Evolutionary conservation across 164 flowering plant genomes (phyloP).

Genomic region (Magnolia sinica): DNA sequence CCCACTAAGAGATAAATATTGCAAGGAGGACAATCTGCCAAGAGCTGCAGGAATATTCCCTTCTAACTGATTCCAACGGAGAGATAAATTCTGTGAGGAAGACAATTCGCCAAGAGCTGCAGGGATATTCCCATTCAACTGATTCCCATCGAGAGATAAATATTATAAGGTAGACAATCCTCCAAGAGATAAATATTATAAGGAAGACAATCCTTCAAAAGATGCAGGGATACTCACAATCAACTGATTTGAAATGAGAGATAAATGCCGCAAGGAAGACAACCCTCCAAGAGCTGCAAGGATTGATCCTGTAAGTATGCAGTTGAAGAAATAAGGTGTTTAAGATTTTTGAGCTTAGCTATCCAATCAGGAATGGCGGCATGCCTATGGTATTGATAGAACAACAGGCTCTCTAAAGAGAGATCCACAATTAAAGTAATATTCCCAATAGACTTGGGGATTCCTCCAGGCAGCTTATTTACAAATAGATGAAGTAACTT

Average conservation of each 20-base stretch:
- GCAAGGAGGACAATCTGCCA: no score
- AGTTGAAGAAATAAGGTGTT: neutral
- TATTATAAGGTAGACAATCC: no score
- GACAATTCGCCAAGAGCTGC: neutral
- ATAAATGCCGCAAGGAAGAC: no score
- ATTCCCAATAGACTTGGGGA: slow-evolving; percentile 15
- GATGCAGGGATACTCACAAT: no score
- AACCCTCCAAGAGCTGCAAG: slow-evolving; percentile 11
- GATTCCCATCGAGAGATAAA: neutral
- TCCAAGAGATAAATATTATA: no score
- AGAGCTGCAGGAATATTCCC: slow-evolving; percentile 21
- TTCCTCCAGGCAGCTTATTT: slow-evolving; percentile 16
- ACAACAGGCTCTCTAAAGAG: neutral
- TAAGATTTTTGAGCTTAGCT: neutral
- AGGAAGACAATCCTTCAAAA: no score
- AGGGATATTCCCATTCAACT: neutral
- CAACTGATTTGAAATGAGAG: no score
- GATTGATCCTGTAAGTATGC: slow-evolving; percentile 27
- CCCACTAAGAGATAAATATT: no score
- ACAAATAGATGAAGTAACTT: neutral
- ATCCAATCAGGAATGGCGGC: neutral
- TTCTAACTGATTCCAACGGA: neutral
- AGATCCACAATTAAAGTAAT: slow-evolving; percentile 1
- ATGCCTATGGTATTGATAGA: neutral
- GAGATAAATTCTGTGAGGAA: neutral